These are phyloP conservation scores for Tuber indicum DNA, from an alignment of 495 filamentous ascomycete genomes.

Conservation along the genomic window DNA sequence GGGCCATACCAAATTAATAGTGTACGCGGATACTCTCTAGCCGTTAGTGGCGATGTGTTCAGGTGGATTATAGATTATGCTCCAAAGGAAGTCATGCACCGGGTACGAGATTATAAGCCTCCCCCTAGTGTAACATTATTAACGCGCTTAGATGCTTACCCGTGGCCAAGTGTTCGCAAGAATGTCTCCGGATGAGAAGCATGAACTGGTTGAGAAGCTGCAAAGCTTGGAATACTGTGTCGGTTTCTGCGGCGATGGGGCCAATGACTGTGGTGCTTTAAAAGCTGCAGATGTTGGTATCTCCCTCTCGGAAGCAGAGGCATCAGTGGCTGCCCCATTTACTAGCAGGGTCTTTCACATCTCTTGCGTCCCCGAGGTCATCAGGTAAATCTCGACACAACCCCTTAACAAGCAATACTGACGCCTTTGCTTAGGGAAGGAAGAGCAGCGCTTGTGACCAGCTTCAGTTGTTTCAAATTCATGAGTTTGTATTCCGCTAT, in stretches of 20 bases:
- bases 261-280: constrained; percentile 95
- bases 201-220: constrained; percentile 93
- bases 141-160: constrained; percentile 65
- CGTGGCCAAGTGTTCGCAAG: constrained; percentile 89
- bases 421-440: constrained; percentile 59
- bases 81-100: constrained; percentile 63
- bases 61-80: constrained; percentile 93
- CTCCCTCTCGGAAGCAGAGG: constrained; percentile 94
- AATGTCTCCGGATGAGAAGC: constrained; percentile 99
- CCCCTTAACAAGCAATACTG: constrained; percentile 12
- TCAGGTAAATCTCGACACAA: constrained; percentile 51
- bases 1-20: constrained; percentile 75
- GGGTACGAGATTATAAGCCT: constrained; percentile 47
- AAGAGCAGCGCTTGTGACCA: constrained; percentile 87
- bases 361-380: constrained; percentile 89
- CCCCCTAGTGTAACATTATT: constrained; percentile 17
- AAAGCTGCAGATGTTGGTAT: constrained; percentile 99
- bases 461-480: constrained; percentile 99
- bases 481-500: constrained; percentile 99
- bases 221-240: constrained; percentile 94
- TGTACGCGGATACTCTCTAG: constrained; percentile 74
- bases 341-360: constrained; percentile 95
- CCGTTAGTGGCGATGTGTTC: constrained; percentile 88
- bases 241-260: constrained; percentile 96
- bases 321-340: constrained; percentile 94